A percentile compares a stretch with the other conserved stretches of the same genome.
Evolutionary conservation across 192 early-diverging fungal genomes (phyloP).

Genomic region (Backusella circina): DNA sequence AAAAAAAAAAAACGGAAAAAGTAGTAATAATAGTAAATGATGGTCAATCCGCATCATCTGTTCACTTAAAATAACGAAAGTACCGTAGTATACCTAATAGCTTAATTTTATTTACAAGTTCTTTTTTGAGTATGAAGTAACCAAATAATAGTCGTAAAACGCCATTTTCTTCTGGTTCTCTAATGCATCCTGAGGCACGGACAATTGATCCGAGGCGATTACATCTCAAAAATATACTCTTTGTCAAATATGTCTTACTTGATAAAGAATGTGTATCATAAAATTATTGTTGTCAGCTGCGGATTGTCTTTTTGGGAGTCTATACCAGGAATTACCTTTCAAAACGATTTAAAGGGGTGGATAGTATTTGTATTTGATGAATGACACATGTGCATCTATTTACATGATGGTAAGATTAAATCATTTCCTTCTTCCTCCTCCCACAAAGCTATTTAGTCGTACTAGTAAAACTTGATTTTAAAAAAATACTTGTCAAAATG

Average conservation of each 20-base stretch:
- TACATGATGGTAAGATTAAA: neutral
- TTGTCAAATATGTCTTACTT: neutral
- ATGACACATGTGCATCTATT: neutral
- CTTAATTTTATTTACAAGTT: neutral
- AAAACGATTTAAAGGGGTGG: neutral
- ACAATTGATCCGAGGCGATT: conserved; percentile 1
- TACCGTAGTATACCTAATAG: neutral
- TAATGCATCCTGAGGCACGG: neutral
- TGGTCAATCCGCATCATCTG: neutral
- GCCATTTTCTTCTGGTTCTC: neutral
- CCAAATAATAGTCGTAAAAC: neutral
- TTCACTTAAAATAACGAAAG: neutral
- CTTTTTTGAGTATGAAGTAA: neutral
- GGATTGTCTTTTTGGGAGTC: neutral
- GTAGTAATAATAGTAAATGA: neutral
- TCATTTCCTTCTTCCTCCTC: neutral
- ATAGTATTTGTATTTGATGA: neutral
- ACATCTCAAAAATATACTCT: neutral
- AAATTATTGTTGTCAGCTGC: neutral
- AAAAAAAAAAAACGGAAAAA: neutral
- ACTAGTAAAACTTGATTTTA: neutral
- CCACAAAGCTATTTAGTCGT: neutral
- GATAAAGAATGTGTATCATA: neutral
- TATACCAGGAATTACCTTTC: neutral
- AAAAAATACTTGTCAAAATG: neutral